phyloP scores from a whole-genome alignment of 148 eudicot species.

The Nyssa sinensis region DNA sequence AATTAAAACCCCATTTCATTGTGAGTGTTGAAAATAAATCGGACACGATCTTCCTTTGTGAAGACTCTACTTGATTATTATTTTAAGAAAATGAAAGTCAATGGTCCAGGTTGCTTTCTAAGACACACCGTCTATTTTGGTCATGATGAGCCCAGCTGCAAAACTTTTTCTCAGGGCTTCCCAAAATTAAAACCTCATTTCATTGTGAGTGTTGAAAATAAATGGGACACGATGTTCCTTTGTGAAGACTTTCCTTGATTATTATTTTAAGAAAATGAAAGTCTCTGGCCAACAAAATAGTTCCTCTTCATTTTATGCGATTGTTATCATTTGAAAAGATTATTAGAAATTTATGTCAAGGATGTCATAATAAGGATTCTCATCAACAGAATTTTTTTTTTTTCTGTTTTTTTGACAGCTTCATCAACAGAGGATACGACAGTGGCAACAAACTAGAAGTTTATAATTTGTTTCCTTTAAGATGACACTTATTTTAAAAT shows the following conservation, averaged over 20 bases:
- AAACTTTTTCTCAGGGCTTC: not conserved
- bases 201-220: not conserved
- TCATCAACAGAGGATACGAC: too few species aligned
- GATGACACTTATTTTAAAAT: too few species aligned
- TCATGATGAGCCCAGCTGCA: too few species aligned
- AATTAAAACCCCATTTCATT: not conserved
- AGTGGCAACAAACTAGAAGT: too few species aligned
- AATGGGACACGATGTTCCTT: not conserved
- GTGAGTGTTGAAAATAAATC: not conserved
- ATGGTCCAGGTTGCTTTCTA: too few species aligned
- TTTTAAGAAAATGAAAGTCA: not conserved
- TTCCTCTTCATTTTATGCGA: not conserved
- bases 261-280: not conserved
- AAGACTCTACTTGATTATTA: not conserved
- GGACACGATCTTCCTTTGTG: not conserved
- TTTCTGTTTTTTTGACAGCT: too few species aligned
- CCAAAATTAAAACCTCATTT: not conserved
- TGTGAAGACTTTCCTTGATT: not conserved
- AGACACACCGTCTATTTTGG: too few species aligned
- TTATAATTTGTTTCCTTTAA: too few species aligned
- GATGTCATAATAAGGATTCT: too few species aligned
- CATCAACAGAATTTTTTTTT: too few species aligned
- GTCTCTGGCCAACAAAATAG: not conserved
- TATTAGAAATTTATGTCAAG: too few species aligned
- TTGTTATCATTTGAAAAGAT: too few species aligned